Evolutionary conservation across 148 eudicot genomes (phyloP), one percentile per base, ranked within the genome.

Genomic region (Chenopodium formosanum): DNA sequence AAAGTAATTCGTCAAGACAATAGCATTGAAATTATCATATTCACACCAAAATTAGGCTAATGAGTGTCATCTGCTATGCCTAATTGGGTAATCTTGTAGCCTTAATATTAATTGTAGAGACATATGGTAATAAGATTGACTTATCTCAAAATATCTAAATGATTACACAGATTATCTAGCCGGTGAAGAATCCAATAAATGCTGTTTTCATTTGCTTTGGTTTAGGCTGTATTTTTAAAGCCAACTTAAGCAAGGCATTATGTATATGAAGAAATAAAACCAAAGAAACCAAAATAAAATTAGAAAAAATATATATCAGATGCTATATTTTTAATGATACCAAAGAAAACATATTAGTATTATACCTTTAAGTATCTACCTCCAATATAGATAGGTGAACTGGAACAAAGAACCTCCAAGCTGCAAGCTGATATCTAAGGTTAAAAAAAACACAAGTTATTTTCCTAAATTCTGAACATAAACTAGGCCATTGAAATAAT

Each of bases 361-460:
- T 27, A 25, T 85, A 95, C 99, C 97, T 95, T 95, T 81, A 95
- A 84, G 86, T 95, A 95, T 89, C 99, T 89, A 75, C 99, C 99
- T 72, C 97, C 98, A 81, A 95, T 86, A 83, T 82, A 95, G 68
- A 94, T 80, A 66, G 99, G 86, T 32, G 89, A 77, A 84, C 92
- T 88, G 75, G 75, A 68, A 85, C 90, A 92, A 75, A 60, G 82
- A 66, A 90, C 60, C 44, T 83, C 70, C 94, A 94, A 83, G 86
- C 74, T 67, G 91, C 95, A 92, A 44, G 89, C 84, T 80, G 90
- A 80, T 44, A 82, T 93, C 99, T 96, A 86, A 69, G 69, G 20
- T 19, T 58, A 10, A 44, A 71, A 74, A 22, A 10, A 52, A 48
- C 77, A 76, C 46, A n/a, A 6, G 27, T 64, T 48, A 73, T 46